Evolutionary conservation across 2,329 filamentous ascomycete genomes (phyloP).

Genomic region (Fusarium compactum): DNA sequence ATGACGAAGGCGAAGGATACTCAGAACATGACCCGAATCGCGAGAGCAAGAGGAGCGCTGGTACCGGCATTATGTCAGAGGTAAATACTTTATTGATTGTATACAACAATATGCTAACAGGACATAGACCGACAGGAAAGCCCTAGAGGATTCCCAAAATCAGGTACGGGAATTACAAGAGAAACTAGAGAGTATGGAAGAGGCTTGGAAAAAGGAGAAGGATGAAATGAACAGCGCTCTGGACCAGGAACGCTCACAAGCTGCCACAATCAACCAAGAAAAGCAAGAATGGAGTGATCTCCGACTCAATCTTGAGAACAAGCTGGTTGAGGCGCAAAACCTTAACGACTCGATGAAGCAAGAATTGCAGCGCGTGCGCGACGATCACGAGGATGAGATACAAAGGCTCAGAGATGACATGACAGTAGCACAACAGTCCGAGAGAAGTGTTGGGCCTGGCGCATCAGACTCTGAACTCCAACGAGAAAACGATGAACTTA

Average conservation of each 20-base stretch:
- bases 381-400: slow-evolving; percentile 74
- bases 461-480: slow-evolving; percentile 67
- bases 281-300: slow-evolving; percentile 78
- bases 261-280: slow-evolving; percentile 67
- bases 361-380: slow-evolving; percentile 80
- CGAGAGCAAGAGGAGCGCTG: slow-evolving; percentile 50
- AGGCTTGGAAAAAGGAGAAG: slow-evolving; percentile 76
- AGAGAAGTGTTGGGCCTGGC: slow-evolving; percentile 41
- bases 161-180: slow-evolving; percentile 81
- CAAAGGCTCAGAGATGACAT: slow-evolving; percentile 73
- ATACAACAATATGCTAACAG: slow-evolving; percentile 32
- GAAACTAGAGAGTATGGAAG: slow-evolving; percentile 79
- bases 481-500: slow-evolving; percentile 76
- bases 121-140: slow-evolving; percentile 73
- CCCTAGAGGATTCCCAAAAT: slow-evolving; percentile 82
- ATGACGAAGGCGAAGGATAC: slow-evolving; percentile 78
- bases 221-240: slow-evolving; percentile 68
- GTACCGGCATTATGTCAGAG: slow-evolving; percentile 52
- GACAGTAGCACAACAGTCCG: slow-evolving; percentile 60
- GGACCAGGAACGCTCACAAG: slow-evolving; percentile 68
- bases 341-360: slow-evolving; percentile 83
- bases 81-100: slow-evolving; percentile 49
- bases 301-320: slow-evolving; percentile 75
- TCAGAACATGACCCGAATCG: slow-evolving; percentile 53
- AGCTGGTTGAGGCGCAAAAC: slow-evolving; percentile 78